A percentile compares a stretch with the other conserved stretches of the same genome.
These are phyloP conservation scores for Mucor sp. DNA, from an alignment of 371 early-diverging fungal species.

Conservation along the genomic window DNA sequence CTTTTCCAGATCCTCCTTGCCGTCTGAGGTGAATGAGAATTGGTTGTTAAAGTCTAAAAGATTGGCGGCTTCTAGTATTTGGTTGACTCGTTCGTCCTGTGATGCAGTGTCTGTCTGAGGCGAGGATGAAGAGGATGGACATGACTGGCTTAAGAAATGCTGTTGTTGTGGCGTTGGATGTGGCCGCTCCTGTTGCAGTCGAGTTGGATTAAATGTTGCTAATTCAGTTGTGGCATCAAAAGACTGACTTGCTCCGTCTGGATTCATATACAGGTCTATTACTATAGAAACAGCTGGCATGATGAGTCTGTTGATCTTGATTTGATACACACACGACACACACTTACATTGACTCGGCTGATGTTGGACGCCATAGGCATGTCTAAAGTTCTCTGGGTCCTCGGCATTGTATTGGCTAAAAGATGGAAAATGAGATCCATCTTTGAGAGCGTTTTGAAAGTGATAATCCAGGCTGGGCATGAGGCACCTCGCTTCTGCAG, in stretches of 20 bases:
- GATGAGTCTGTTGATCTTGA: not conserved
- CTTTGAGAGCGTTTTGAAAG: constrained; percentile 17
- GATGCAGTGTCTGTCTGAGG: not conserved
- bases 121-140: not conserved
- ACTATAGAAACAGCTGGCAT: not conserved
- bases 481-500: not conserved
- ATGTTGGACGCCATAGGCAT: constrained; percentile 5
- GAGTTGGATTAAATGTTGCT: not conserved
- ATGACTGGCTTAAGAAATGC: not conserved
- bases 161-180: not conserved
- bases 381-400: constrained; percentile 27
- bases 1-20: no score
- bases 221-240: not conserved
- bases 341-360: not conserved
- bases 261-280: not conserved
- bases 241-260: not conserved
- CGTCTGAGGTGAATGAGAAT: not conserved
- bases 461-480: constrained; percentile 6
- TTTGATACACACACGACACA: not conserved
- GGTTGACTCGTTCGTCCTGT: not conserved
- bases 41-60: not conserved
- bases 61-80: not conserved
- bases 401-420: constrained; percentile 9
- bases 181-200: not conserved
- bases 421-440: constrained; percentile 5